Percentiles rank a stretch among this genome's conserved stretches.
These are phyloP conservation scores for Paramyrothecium roridum DNA, from an alignment of 2,329 filamentous ascomycete species.

Conservation along the genomic window DNA sequence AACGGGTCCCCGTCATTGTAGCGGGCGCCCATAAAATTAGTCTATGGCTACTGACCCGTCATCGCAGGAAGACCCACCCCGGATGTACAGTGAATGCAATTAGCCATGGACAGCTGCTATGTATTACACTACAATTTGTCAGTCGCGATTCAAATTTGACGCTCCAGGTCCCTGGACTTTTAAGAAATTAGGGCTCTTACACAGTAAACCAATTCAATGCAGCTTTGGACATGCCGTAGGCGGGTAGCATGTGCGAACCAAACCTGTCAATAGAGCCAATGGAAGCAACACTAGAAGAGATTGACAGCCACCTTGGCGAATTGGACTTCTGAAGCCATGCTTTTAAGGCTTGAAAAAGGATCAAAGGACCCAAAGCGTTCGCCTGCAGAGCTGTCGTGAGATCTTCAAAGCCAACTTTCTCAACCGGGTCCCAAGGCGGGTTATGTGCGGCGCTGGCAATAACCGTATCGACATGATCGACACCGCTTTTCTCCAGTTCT, in stretches of 20 bases:
- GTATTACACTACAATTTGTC: not conserved
- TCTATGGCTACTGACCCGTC: not conserved
- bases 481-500: not conserved
- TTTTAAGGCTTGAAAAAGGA: not conserved
- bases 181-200: not conserved
- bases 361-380: not conserved
- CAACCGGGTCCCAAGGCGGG: not conserved
- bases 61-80: not conserved
- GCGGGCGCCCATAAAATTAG: too few species aligned
- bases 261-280: not conserved
- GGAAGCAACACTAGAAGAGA: not conserved
- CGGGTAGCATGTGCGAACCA: not conserved
- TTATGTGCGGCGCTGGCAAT: not conserved
- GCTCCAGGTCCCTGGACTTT: not conserved
- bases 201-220: conserved; percentile 22
- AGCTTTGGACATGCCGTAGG: conserved; percentile 32
- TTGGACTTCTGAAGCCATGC: not conserved
- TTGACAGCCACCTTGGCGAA: not conserved
- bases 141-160: not conserved
- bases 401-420: not conserved
- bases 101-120: not conserved
- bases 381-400: not conserved
- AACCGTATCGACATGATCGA: not conserved
- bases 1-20: too few species aligned
- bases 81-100: not conserved